Conservation (phyloP, 2,329 filamentous ascomycete species). For the Cladophialophora yegresii region DNA sequence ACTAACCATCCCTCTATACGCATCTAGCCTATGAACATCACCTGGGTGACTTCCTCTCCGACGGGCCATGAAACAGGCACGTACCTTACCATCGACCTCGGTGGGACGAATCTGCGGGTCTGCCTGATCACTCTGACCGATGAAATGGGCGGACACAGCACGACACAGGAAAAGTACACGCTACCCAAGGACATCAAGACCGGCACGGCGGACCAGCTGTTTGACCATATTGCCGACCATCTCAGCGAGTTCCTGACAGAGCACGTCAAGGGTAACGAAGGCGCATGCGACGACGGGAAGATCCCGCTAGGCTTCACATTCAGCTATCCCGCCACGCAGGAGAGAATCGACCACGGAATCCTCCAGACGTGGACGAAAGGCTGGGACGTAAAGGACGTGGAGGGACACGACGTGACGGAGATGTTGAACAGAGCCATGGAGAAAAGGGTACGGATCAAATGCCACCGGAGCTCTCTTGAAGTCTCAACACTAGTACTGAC, state of each 20-base stretch:
- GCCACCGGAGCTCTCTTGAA: neutral
- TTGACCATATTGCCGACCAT: slow-evolving; percentile 92
- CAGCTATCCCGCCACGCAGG: slow-evolving; percentile 88
- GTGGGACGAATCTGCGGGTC: slow-evolving; percentile 85
- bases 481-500: slow-evolving; percentile 32
- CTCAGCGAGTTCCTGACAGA: slow-evolving; percentile 85
- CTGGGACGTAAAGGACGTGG: slow-evolving; percentile 88
- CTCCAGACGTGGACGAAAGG: slow-evolving; percentile 97
- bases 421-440: slow-evolving; percentile 75
- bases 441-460: slow-evolving; percentile 56
- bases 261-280: slow-evolving; percentile 60
- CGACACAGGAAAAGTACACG: slow-evolving; percentile 83
- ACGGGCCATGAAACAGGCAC: slow-evolving; percentile 81
- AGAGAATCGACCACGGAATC: slow-evolving; percentile 88
- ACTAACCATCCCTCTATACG: neutral
- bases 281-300: slow-evolving; percentile 54
- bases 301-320: slow-evolving; percentile 90
- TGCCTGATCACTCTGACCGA: slow-evolving; percentile 81
- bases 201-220: slow-evolving; percentile 73
- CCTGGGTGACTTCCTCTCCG: slow-evolving; percentile 89
- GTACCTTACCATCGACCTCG: slow-evolving; percentile 83
- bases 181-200: slow-evolving; percentile 83
- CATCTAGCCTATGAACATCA: slow-evolving; percentile 87
- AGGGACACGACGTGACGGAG: slow-evolving; percentile 79
- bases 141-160: slow-evolving; percentile 83